These are phyloP conservation scores for Lactarius tabidus DNA, from an alignment of 768 basidiomycete species.

Conservation along the genomic window DNA sequence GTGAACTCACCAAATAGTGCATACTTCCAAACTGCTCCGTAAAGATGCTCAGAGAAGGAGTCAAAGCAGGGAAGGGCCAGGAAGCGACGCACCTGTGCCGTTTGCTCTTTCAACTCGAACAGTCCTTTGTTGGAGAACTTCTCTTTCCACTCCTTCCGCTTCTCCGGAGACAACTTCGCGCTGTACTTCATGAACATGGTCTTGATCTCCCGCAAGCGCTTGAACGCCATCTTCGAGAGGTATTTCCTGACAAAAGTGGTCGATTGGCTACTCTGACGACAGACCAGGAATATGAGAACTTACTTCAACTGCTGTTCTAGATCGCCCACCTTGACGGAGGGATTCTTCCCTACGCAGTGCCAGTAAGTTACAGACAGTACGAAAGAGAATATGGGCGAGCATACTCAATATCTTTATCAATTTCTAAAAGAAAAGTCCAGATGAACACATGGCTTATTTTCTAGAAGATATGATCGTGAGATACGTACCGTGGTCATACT, in stretches of 20 bases:
- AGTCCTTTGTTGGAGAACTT: not conserved
- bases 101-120: constrained; percentile 7
- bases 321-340: constrained; percentile 4
- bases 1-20: constrained; percentile 3
- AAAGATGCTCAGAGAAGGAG: not conserved
- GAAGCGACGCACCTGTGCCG: not conserved
- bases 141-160: not conserved
- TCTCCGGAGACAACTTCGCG: not conserved
- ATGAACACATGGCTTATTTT: not conserved
- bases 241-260: not conserved
- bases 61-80: too few species aligned
- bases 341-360: not conserved
- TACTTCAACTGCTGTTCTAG: constrained; percentile 13
- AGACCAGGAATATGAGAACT: not conserved
- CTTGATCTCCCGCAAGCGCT: constrained; percentile 2
- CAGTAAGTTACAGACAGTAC: not conserved
- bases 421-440: not conserved
- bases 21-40: constrained; percentile 8
- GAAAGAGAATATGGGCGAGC: not conserved
- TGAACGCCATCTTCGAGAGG: not conserved
- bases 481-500: constrained; percentile 21
- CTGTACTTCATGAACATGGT: not conserved
- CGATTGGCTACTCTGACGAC: not conserved
- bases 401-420: constrained; percentile 9
- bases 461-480: not conserved